Percentiles rank a stretch among this genome's conserved stretches.
phyloP scores from a whole-genome alignment of 2,329 filamentous ascomycete species.

The Magnaporthiopsis rhizophila region DNA sequence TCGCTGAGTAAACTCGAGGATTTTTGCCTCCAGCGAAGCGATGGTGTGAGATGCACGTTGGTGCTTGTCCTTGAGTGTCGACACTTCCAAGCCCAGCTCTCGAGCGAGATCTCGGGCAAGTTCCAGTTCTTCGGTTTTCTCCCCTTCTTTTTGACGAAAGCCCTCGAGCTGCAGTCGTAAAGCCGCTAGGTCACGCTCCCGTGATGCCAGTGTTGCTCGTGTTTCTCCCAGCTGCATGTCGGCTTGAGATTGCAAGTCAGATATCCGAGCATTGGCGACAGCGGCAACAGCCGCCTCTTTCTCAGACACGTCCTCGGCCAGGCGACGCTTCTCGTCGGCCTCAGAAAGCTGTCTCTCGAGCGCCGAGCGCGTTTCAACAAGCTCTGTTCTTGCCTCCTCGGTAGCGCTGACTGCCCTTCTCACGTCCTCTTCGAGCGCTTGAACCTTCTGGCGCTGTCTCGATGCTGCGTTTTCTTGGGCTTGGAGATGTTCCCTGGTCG shows the following conservation, averaged over 20 bases:
- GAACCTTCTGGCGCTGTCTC: background rate
- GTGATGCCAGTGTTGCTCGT: slow-evolving; percentile 1
- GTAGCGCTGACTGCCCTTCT: background rate
- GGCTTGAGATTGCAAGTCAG: slow-evolving; percentile 7
- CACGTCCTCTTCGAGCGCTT: background rate
- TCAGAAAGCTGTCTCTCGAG: slow-evolving; percentile 12
- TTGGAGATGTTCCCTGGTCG: background rate
- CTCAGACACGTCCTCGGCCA: slow-evolving; percentile 10
- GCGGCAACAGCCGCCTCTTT: background rate
- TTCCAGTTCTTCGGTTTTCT: slow-evolving; percentile 8
- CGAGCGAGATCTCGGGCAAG: background rate
- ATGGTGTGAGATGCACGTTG: background rate
- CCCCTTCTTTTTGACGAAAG: background rate
- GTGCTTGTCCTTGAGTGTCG: background rate
- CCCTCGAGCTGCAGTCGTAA: slow-evolving; percentile 1
- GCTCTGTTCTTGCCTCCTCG: background rate
- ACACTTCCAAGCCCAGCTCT: background rate
- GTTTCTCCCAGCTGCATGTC: slow-evolving; percentile 1
- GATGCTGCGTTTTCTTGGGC: background rate
- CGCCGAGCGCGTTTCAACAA: background rate
- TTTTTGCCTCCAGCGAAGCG: background rate
- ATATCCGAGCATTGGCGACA: slow-evolving; percentile 5
- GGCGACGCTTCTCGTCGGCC: slow-evolving; percentile 7
- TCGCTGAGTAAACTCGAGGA: background rate
- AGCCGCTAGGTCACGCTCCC: background rate